Conservation (phyloP, 2,329 filamentous ascomycete genomes). For the Claviceps paspali region DNA sequence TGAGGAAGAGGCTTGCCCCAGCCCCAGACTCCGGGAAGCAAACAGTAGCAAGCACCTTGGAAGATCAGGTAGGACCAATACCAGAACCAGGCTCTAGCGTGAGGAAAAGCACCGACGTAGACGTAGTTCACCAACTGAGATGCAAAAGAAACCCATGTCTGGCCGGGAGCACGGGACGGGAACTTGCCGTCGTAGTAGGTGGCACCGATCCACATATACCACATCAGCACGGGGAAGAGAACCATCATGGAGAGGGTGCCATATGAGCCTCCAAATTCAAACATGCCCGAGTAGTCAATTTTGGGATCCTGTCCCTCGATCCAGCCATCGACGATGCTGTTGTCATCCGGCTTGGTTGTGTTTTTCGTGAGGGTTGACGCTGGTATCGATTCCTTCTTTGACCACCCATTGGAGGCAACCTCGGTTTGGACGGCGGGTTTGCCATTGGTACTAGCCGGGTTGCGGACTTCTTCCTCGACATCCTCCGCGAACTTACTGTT, state of each 20-base stretch:
- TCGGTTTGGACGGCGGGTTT: constrained; percentile 12
- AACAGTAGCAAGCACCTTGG: constrained; percentile 68
- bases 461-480: constrained; percentile 26
- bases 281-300: constrained; percentile 46
- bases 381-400: constrained; percentile 7
- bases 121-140: constrained; percentile 55
- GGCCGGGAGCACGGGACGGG: constrained; percentile 48
- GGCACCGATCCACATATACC: constrained; percentile 97
- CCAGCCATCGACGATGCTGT: constrained; percentile 36
- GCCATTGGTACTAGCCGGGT: constrained; percentile 18
- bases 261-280: constrained; percentile 79
- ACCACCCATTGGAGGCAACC: constrained; percentile 11
- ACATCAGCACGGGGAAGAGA: constrained; percentile 88
- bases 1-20: constrained; percentile 81
- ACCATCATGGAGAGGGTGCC: constrained; percentile 79
- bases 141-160: constrained; percentile 57
- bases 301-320: constrained; percentile 43
- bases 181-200: constrained; percentile 81
- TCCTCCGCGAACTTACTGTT: constrained; percentile 35
- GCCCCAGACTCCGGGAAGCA: constrained; percentile 73
- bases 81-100: constrained; percentile 69
- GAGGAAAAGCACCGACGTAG: constrained; percentile 75
- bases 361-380: background rate
- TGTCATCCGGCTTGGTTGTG: constrained; percentile 9
- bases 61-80: constrained; percentile 91